Base-by-base conservation (phyloP, 2,329 filamentous ascomycete species). In the Fusarium agapanthi region DNA sequence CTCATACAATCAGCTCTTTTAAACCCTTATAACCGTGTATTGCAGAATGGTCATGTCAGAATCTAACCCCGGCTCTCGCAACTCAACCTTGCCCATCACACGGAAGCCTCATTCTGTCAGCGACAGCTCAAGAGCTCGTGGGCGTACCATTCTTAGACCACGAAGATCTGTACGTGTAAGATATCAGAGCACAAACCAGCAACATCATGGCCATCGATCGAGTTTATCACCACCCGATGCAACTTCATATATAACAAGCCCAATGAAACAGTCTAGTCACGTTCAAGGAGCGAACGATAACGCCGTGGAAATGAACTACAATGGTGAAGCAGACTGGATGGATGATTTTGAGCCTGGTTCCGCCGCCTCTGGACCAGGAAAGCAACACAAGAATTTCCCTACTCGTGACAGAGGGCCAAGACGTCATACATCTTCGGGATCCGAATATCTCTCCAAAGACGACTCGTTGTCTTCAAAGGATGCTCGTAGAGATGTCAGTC, bases 31-130 rank as follows among this genome's bases (percentile, higher is more conserved):
- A 32, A 53, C n/a, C 61, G 45, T 55, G 60, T 14, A 30, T 60
- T 53, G 11, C 64, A 76, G 41, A 50, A 82, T 83, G 80, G 72
- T 71, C 71, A 61, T 71, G 35, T 57, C 76, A 72, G 72, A 78
- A 75, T 77, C 79, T 70, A 79, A 79, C 47, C 65, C 74, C 28
- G 74, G 77, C 60, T 69, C 71, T 63, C 65, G 68, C 63, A 48
- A 73, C 63, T 64, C 64, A 61, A 62, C 69, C n/a, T 65, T 71
- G 45, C 67, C 67, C 22, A 69, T 48, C 45, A 72, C 54, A 56
- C 60, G 60, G 32, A 63, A 63, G 41, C 32, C 63, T 43, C 54
- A 53, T 51, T 50, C 67, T 26, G 56, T 48, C 38, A 69, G 67
- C 16, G 56, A 62, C 13, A 57, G 65, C 30, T 76, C 74, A 15